Percentiles rank a stretch among this genome's conserved stretches.
These are phyloP conservation scores for Phytophthora hybrid DNA, from an alignment of 352 stramenopile species.

Conservation along the genomic window DNA sequence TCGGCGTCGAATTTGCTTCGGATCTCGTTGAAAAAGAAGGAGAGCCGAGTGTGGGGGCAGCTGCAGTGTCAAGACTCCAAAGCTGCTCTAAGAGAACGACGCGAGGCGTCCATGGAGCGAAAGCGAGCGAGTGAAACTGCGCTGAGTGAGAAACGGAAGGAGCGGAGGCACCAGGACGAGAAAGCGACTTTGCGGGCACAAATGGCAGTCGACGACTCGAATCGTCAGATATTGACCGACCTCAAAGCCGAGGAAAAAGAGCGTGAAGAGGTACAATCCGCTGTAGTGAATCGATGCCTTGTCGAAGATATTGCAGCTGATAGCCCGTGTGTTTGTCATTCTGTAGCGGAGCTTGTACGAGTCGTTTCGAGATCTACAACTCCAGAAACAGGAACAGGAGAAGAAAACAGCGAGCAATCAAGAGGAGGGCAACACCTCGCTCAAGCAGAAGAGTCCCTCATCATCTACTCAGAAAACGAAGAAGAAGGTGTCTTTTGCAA, in stretches of 20 bases:
- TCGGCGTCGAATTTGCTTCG: slow-evolving; percentile 49
- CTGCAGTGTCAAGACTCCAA: slow-evolving; percentile 55
- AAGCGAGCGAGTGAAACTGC: slow-evolving; percentile 52
- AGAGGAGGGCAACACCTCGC: background rate
- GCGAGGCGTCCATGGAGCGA: slow-evolving; percentile 71
- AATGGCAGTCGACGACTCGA: slow-evolving; percentile 82
- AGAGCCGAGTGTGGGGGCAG: slow-evolving; percentile 50
- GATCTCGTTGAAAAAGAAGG: slow-evolving; percentile 58
- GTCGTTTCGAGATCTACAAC: slow-evolving; percentile 64
- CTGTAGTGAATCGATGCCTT: background rate
- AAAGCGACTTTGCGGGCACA: slow-evolving; percentile 81
- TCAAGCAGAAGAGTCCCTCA: background rate
- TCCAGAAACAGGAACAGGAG: slow-evolving; percentile 22
- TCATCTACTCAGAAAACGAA: slow-evolving; percentile 19
- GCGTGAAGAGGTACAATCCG: slow-evolving; percentile 67
- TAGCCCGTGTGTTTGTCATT: background rate
- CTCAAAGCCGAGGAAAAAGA: slow-evolving; percentile 82
- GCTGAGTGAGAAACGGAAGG: slow-evolving; percentile 57
- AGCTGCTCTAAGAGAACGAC: slow-evolving; percentile 44
- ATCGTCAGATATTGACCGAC: slow-evolving; percentile 75
- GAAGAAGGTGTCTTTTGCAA: slow-evolving; percentile 59
- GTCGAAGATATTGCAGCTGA: background rate
- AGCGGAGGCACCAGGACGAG: slow-evolving; percentile 69
- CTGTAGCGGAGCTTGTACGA: slow-evolving; percentile 72
- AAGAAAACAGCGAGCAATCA: slow-evolving; percentile 15